These are phyloP conservation scores for Akanthomyces dipterigenus DNA, from an alignment of 2,329 filamentous ascomycete species.

Conservation along the genomic window DNA sequence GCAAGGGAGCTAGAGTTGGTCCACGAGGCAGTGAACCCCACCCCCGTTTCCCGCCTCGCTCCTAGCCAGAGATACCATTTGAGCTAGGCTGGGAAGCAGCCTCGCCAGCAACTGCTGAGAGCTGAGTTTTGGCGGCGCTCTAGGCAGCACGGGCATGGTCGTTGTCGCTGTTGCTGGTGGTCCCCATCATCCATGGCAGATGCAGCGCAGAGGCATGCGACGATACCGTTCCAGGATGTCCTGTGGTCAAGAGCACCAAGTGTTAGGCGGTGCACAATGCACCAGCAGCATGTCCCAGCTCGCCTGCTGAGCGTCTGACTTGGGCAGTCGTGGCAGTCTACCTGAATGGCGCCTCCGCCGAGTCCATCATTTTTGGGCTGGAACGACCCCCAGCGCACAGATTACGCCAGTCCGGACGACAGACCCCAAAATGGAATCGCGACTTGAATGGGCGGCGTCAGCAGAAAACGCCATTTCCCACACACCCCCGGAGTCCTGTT, in stretches of 20 bases:
- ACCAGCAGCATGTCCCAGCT: neutral
- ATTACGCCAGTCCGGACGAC: slow-evolving; percentile 9
- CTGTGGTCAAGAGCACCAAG: neutral
- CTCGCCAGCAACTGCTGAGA: neutral
- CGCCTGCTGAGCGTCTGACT: neutral
- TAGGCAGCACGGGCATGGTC: neutral
- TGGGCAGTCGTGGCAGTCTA: neutral
- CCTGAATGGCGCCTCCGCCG: neutral
- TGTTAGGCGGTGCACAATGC: neutral
- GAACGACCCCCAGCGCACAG: slow-evolving; percentile 2
- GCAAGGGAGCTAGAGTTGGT: neutral
- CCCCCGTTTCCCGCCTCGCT: neutral
- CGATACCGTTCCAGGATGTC: no score
- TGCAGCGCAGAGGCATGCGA: no score
- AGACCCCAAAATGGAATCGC: slow-evolving; percentile 10
- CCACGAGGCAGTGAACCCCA: slow-evolving; percentile 7
- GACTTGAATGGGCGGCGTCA: slow-evolving; percentile 5
- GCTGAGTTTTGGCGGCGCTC: neutral
- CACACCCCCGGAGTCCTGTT: neutral
- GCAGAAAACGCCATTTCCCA: slow-evolving; percentile 7
- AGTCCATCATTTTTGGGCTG: neutral
- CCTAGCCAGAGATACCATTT: neutral
- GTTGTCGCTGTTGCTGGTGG: neutral
- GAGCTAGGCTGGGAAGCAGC: neutral
- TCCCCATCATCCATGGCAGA: no score